phyloP scores from a whole-genome alignment of 345 rosid species.

The Boechera divaricarpa region DNA sequence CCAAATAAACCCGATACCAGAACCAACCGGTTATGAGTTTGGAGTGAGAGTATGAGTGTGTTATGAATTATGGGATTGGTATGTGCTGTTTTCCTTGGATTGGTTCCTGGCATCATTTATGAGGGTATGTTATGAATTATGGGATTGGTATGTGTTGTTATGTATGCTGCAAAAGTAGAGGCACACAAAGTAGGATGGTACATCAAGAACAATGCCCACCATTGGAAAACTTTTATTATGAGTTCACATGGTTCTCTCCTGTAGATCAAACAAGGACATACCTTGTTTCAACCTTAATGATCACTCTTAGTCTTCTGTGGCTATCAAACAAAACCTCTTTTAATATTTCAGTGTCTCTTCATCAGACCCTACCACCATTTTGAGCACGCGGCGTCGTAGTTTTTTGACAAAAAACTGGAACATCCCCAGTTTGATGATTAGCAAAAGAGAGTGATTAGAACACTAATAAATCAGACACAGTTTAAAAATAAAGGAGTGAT shows the following conservation, averaged over 20 bases:
- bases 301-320: slow-evolving; percentile 36
- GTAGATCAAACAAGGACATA: slow-evolving; percentile 48
- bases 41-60: neutral
- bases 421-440: slow-evolving; percentile 16
- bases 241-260: slow-evolving; percentile 46
- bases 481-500: slow-evolving; percentile 14
- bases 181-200: slow-evolving; percentile 42
- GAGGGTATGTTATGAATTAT: slow-evolving; percentile 30
- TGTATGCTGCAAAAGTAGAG: slow-evolving; percentile 44
- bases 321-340: slow-evolving; percentile 40
- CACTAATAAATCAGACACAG: slow-evolving; percentile 4
- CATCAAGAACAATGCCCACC: slow-evolving; percentile 42
- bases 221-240: slow-evolving; percentile 36
- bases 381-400: slow-evolving; percentile 27
- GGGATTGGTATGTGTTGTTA: slow-evolving; percentile 37
- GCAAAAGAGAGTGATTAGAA: slow-evolving; percentile 34
- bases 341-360: slow-evolving; percentile 34
- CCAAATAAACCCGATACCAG: slow-evolving; percentile 1
- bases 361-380: slow-evolving; percentile 44
- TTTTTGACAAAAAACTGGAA: slow-evolving; percentile 25
- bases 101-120: slow-evolving; percentile 19
- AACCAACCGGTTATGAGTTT: slow-evolving; percentile 24
- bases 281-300: slow-evolving; percentile 44
- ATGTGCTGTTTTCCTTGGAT: neutral
- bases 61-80: neutral